A percentile compares a stretch with the other conserved stretches of the same genome.
Evolutionary conservation across 2,329 filamentous ascomycete species (phyloP).

Genomic region (Drechmeria coniospora): DNA sequence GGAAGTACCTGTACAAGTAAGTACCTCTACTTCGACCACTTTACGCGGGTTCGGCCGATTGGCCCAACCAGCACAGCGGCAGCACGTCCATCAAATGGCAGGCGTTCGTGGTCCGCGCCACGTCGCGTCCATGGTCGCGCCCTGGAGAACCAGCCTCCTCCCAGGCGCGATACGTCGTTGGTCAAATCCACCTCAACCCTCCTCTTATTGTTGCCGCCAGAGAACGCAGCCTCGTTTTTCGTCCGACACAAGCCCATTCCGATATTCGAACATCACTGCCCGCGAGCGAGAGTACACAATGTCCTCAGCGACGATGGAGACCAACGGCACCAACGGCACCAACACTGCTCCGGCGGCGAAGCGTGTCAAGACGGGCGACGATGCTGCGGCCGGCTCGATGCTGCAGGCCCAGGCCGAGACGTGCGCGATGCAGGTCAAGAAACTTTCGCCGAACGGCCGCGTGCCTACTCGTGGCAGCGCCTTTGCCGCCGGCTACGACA

Average conservation of each 20-base stretch:
- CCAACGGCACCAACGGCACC: conserved; percentile 33
- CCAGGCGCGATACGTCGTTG: too few relatives aligned
- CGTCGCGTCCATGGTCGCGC: too few relatives aligned
- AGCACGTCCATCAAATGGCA: not conserved
- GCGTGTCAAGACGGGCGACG: conserved; percentile 59
- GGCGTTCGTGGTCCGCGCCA: too few relatives aligned
- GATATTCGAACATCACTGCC: too few relatives aligned
- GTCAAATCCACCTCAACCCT: too few relatives aligned
- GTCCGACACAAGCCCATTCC: too few relatives aligned
- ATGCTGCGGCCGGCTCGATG: not conserved
- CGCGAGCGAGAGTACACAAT: too few relatives aligned
- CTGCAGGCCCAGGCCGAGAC: too few relatives aligned
- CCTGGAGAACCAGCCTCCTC: too few relatives aligned
- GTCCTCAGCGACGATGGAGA: conserved; percentile 12
- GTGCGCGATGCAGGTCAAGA: conserved; percentile 75
- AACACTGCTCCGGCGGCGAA: conserved; percentile 60
- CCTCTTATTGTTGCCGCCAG: too few relatives aligned
- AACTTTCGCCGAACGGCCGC: conserved; percentile 63
- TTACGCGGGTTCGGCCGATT: not conserved
- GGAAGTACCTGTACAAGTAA: too few relatives aligned
- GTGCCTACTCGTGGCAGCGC: conserved; percentile 79
- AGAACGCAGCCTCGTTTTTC: too few relatives aligned
- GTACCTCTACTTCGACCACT: not conserved
- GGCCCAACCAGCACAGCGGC: not conserved
- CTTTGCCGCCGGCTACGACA: conserved; percentile 84